Conservation (phyloP, 768 basidiomycete genomes). For the Lactifluus hygrophoroides region DNA sequence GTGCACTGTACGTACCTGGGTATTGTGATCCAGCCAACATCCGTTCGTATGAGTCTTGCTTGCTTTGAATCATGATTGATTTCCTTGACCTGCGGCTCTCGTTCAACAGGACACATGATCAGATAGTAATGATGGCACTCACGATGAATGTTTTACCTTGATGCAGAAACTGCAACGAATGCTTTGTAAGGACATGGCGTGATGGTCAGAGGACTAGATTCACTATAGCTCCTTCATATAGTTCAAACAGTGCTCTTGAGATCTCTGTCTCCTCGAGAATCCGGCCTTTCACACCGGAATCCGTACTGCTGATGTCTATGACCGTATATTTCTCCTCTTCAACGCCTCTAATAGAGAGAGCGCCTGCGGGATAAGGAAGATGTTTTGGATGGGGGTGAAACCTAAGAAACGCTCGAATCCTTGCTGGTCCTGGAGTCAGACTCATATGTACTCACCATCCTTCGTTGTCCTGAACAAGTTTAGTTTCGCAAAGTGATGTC, state of each 20-base stretch:
- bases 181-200: not conserved
- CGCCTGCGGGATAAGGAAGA: slow-evolving; percentile 65
- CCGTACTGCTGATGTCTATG: slow-evolving; percentile 47
- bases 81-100: slow-evolving; percentile 52
- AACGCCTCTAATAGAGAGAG: slow-evolving; percentile 64
- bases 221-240: slow-evolving; percentile 85
- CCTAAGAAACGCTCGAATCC: slow-evolving; percentile 33
- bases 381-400: slow-evolving; percentile 77
- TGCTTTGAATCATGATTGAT: slow-evolving; percentile 70
- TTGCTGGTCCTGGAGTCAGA: not conserved
- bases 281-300: slow-evolving; percentile 30
- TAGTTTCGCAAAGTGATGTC: slow-evolving; percentile 48
- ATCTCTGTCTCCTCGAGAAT: slow-evolving; percentile 78
- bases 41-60: slow-evolving; percentile 61
- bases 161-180: slow-evolving; percentile 61
- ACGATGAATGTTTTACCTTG: slow-evolving; percentile 80
- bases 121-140: slow-evolving; percentile 20
- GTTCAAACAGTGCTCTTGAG: slow-evolving; percentile 77
- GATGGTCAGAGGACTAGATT: slow-evolving; percentile 18
- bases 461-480: slow-evolving; percentile 60
- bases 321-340: slow-evolving; percentile 75
- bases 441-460: slow-evolving; percentile 50
- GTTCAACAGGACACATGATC: not conserved
- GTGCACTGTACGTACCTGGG: slow-evolving; percentile 38
- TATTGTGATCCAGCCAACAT: slow-evolving; percentile 78